Evolutionary conservation across 257 asterid species (phyloP).

Genomic region (Linaria vulgaris): DNA sequence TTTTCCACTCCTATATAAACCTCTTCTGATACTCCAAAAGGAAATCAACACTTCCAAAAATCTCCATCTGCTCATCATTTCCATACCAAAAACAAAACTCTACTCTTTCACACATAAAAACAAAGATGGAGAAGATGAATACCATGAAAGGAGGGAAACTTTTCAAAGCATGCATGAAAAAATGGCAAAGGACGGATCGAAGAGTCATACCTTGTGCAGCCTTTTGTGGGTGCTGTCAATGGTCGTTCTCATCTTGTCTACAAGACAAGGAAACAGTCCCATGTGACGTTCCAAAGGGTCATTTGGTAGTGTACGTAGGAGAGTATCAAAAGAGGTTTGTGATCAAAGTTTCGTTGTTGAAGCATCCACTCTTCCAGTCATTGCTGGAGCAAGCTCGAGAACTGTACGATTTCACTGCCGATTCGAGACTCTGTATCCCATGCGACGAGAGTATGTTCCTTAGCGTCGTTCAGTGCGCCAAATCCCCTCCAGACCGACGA

Average conservation of each 20-base stretch:
- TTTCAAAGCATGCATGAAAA: conserved; percentile 48
- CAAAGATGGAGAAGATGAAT: conserved; percentile 32
- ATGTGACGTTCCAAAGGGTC: conserved; percentile 86
- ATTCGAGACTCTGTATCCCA: conserved; percentile 75
- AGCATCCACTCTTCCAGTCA: conserved; percentile 75
- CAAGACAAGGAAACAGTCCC: conserved; percentile 57
- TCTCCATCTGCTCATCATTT: neutral
- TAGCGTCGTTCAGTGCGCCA: no score
- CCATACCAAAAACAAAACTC: conserved; percentile 1
- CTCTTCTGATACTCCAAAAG: conserved; percentile 32
- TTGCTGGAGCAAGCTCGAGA: conserved; percentile 85
- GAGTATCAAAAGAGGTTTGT: conserved; percentile 67
- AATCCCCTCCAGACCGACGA: conserved; percentile 50
- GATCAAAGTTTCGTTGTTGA: conserved; percentile 61
- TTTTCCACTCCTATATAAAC: conserved; percentile 49
- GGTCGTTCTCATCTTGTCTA: conserved; percentile 45
- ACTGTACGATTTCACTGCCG: conserved; percentile 54
- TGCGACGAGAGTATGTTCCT: conserved; percentile 79
- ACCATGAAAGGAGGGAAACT: conserved; percentile 34
- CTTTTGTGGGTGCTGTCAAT: conserved; percentile 49
- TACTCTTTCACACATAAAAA: conserved; percentile 12
- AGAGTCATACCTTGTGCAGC: conserved; percentile 41
- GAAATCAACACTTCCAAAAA: conserved; percentile 36
- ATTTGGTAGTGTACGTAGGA: conserved; percentile 80
- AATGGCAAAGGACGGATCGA: conserved; percentile 43